phyloP scores from a whole-genome alignment of 805 yeast species.

The Teunomyces panamensis region DNA sequence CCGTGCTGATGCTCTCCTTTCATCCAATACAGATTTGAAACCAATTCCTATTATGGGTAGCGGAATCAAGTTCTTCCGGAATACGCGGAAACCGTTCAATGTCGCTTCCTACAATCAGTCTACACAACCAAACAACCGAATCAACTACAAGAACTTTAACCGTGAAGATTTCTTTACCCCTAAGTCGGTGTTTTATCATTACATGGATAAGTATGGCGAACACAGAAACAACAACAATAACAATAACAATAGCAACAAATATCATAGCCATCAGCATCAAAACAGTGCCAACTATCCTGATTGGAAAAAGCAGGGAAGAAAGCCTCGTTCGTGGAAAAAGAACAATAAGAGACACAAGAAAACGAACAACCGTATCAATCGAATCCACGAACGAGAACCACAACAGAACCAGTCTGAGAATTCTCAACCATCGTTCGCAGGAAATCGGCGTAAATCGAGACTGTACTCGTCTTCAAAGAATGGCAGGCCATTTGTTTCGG shows the following conservation, averaged over 20 bases:
- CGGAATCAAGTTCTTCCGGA: slow-evolving; percentile 27
- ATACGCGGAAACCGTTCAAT: slow-evolving; percentile 58
- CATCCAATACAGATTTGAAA: slow-evolving; percentile 32
- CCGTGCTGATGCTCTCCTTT: slow-evolving; percentile 42
- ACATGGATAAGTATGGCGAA: slow-evolving; percentile 62
- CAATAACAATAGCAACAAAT: not conserved
- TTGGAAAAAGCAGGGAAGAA: slow-evolving; percentile 17
- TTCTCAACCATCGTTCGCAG: not conserved
- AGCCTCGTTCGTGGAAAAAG: slow-evolving; percentile 29
- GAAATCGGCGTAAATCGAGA: slow-evolving; percentile 10
- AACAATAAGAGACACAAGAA: slow-evolving; percentile 14
- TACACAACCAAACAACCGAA: slow-evolving; percentile 5
- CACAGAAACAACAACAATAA: slow-evolving; percentile 18
- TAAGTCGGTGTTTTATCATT: slow-evolving; percentile 65
- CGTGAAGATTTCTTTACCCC: slow-evolving; percentile 79
- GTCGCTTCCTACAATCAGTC: slow-evolving; percentile 55
- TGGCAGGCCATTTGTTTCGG: not conserved
- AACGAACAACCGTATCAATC: not conserved
- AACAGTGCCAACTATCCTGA: slow-evolving; percentile 4
- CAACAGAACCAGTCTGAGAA: not conserved
- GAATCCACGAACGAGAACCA: slow-evolving; percentile 1
- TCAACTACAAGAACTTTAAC: slow-evolving; percentile 37
- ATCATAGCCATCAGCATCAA: slow-evolving; percentile 6
- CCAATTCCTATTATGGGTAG: slow-evolving; percentile 40
- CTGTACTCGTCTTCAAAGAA: slow-evolving; percentile 10